phyloP scores from a whole-genome alignment of 441 rosid species.

The Erodium trifolium region DNA sequence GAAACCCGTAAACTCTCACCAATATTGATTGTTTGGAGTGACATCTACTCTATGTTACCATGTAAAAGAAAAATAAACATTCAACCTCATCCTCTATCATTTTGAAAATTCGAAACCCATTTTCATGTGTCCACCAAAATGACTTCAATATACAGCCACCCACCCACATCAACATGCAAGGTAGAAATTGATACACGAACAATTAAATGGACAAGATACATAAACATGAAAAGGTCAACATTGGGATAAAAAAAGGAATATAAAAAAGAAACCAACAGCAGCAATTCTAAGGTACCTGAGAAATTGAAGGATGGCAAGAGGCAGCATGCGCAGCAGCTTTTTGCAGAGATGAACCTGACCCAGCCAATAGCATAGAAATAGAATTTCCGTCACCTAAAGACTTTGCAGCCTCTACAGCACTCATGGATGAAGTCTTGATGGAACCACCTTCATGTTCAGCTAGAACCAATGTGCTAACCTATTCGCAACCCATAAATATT shows the following conservation, averaged over 20 bases:
- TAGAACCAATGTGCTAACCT: conserved; percentile 70
- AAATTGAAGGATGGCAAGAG: conserved; percentile 64
- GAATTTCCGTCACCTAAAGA: conserved; percentile 40
- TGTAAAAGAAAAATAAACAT: too few relatives aligned
- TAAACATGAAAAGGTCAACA: background rate
- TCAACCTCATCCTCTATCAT: too few relatives aligned
- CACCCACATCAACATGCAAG: background rate
- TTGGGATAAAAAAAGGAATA: background rate
- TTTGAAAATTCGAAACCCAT: background rate
- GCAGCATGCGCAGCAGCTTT: conserved; percentile 68
- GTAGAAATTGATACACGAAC: background rate
- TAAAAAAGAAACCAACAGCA: background rate
- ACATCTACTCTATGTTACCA: too few relatives aligned
- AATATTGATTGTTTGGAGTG: too few relatives aligned
- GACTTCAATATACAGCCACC: background rate
- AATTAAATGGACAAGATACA: background rate
- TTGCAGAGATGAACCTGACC: conserved; percentile 67
- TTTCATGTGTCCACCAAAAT: background rate
- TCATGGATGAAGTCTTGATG: conserved; percentile 48
- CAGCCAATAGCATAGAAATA: conserved; percentile 67
- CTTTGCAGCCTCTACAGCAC: conserved; percentile 70
- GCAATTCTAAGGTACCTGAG: conserved; percentile 35
- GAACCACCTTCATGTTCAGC: conserved; percentile 72
- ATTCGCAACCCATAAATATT: conserved; percentile 3
- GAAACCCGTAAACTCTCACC: too few relatives aligned